A percentile compares a stretch with the other conserved stretches of the same genome.
These are phyloP conservation scores for Acanthamoeba royreba DNA, from an alignment of 208 protist species.

Conservation along the genomic window DNA sequence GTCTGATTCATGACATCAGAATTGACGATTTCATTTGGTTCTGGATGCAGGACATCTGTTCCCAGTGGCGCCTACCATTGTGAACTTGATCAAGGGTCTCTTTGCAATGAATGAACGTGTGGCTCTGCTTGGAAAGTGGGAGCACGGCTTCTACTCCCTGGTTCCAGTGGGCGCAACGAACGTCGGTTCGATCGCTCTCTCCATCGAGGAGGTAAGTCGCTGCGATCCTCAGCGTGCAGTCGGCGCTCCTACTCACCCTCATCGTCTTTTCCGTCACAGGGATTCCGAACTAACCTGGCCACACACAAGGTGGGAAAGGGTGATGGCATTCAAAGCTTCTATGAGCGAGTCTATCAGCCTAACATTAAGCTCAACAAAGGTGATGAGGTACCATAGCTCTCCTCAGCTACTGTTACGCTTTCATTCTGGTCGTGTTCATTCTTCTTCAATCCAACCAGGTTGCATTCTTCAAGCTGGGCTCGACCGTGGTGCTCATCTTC, in stretches of 20 bases:
- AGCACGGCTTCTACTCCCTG: constrained; percentile 68
- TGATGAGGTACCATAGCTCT: background rate
- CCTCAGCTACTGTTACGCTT: background rate
- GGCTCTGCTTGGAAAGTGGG: constrained; percentile 53
- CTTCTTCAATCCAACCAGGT: background rate
- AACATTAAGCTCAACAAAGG: background rate
- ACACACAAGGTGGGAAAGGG: background rate
- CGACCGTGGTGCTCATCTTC: constrained; percentile 80
- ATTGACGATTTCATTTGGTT: background rate
- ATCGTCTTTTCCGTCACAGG: background rate
- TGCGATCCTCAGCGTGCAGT: background rate
- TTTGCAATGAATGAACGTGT: constrained; percentile 74
- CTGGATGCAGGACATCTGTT: constrained; percentile 59
- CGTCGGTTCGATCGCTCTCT: constrained; percentile 75
- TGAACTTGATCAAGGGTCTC: constrained; percentile 57
- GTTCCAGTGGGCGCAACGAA: constrained; percentile 77
- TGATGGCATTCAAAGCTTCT: background rate
- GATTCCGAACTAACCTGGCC: background rate
- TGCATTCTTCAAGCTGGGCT: constrained; percentile 76
- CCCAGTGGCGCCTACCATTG: constrained; percentile 55
- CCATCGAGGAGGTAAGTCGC: constrained; percentile 59
- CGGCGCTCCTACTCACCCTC: background rate
- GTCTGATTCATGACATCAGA: background rate
- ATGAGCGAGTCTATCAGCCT: background rate
- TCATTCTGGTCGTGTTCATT: background rate